A percentile compares a stretch with the other conserved stretches of the same genome.
Evolutionary conservation across 139 green algal species (phyloP).

Genomic region (Chlamydomonas sp.): DNA sequence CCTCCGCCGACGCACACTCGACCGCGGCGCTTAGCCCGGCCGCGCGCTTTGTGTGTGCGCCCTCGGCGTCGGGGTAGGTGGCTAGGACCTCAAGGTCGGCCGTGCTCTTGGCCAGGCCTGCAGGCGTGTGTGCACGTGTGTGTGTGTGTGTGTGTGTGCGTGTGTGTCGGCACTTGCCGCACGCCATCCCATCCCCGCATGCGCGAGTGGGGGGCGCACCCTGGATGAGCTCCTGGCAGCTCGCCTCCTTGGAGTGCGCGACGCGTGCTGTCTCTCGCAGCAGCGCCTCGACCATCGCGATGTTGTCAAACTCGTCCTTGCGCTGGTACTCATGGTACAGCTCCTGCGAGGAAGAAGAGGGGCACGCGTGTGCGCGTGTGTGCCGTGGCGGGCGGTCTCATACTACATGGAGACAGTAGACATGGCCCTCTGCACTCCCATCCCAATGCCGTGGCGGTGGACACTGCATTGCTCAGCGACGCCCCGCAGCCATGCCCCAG

Average conservation of each 20-base stretch:
- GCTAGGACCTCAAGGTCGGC: background rate
- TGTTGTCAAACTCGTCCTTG: background rate
- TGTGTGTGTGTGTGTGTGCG: too few species aligned
- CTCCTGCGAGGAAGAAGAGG: too few species aligned
- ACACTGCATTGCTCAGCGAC: too few species aligned
- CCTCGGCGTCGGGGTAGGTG: background rate
- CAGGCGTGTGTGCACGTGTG: background rate
- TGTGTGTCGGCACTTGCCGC: too few species aligned
- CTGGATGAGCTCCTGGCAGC: background rate
- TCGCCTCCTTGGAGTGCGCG: background rate
- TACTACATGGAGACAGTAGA: too few species aligned
- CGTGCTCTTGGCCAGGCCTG: background rate
- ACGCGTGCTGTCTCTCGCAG: background rate
- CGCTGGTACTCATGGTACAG: conserved; percentile 11
- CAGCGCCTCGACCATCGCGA: background rate
- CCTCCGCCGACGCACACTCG: too few species aligned
- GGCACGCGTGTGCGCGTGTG: too few species aligned
- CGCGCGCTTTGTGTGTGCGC: background rate
- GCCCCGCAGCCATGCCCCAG: too few species aligned
- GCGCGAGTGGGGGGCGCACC: background rate
- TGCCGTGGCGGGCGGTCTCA: too few species aligned
- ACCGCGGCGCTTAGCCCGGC: too few species aligned
- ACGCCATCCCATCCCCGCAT: background rate
- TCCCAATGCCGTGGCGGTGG: too few species aligned
- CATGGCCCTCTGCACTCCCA: too few species aligned